Evolutionary conservation across 2,329 filamentous ascomycete genomes (phyloP).

Genomic region (Alternaria alternata): DNA sequence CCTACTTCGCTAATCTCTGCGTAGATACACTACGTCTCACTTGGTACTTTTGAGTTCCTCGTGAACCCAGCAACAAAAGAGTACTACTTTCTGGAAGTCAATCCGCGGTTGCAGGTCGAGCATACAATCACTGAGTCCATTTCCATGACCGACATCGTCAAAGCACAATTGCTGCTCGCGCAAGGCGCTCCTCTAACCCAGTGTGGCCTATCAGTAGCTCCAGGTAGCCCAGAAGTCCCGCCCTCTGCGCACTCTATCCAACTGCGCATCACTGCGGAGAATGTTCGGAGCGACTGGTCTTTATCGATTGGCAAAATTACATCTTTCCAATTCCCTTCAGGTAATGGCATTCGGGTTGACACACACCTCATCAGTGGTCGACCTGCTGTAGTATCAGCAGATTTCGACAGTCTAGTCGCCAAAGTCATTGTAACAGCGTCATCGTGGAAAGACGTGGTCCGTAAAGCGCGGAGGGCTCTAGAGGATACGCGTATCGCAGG

Average conservation of each 20-base stretch:
- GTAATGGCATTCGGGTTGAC: constrained; percentile 66
- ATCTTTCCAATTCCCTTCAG: constrained; percentile 62
- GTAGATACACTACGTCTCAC: constrained; percentile 63
- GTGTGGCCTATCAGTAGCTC: constrained; percentile 41
- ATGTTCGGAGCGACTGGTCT: constrained; percentile 61
- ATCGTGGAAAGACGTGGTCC: constrained; percentile 61
- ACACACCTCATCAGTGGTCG: constrained; percentile 60
- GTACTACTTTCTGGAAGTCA: constrained; percentile 69
- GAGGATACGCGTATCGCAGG: constrained; percentile 64
- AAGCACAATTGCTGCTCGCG: constrained; percentile 62
- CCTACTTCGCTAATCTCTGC: not conserved
- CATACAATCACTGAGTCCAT: constrained; percentile 69
- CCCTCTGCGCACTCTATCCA: constrained; percentile 62
- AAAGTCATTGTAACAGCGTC: constrained; percentile 66
- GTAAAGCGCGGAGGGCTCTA: constrained; percentile 64
- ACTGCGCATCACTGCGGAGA: constrained; percentile 66
- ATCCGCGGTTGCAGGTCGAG: constrained; percentile 68
- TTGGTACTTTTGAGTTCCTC: constrained; percentile 72
- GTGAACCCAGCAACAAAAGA: constrained; percentile 59
- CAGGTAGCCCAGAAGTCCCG: constrained; percentile 42
- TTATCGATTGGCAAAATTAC: constrained; percentile 68
- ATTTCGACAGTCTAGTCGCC: constrained; percentile 67
- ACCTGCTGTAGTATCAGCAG: constrained; percentile 58
- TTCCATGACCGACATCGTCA: constrained; percentile 63
- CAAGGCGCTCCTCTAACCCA: constrained; percentile 57